Conservation (phyloP, 495 filamentous ascomycete species). For the Aspergillus hancockii region DNA sequence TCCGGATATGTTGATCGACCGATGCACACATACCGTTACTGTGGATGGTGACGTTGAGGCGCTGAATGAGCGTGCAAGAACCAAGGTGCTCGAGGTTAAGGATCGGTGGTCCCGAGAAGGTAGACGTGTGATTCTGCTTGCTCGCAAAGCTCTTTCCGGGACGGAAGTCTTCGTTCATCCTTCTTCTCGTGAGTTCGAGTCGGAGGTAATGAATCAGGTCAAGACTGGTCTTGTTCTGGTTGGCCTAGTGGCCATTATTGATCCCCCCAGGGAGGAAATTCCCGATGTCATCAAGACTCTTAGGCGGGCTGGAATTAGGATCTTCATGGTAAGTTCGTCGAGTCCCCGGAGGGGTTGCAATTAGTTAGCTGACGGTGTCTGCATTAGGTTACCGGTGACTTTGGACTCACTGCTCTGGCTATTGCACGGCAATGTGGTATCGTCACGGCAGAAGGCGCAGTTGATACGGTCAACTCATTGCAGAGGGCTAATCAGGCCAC, state of each 20-base stretch:
- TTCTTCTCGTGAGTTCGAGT: constrained; percentile 50
- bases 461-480: constrained; percentile 19
- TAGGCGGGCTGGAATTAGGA: constrained; percentile 60
- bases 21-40: constrained; percentile 52
- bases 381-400: constrained; percentile 59
- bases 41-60: constrained; percentile 46
- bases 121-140: constrained; percentile 64
- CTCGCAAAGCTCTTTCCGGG: constrained; percentile 54
- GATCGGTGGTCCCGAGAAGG: constrained; percentile 64
- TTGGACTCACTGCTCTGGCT: constrained; percentile 64
- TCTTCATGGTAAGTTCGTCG: constrained; percentile 54
- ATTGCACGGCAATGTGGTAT: constrained; percentile 67
- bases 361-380: neutral
- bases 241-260: constrained; percentile 65
- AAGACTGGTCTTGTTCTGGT: constrained; percentile 56
- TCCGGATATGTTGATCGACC: constrained; percentile 60
- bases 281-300: constrained; percentile 58
- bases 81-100: constrained; percentile 53
- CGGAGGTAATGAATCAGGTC: constrained; percentile 49
- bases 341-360: neutral
- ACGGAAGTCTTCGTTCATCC: constrained; percentile 31
- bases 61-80: constrained; percentile 39
- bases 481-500: constrained; percentile 12
- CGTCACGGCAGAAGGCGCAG: constrained; percentile 37
- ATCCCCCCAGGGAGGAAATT: constrained; percentile 68